A percentile compares a stretch with the other conserved stretches of the same genome.
Evolutionary conservation across 2,329 filamentous ascomycete species (phyloP).

Genomic region (Daldinia eschscholtzii): DNA sequence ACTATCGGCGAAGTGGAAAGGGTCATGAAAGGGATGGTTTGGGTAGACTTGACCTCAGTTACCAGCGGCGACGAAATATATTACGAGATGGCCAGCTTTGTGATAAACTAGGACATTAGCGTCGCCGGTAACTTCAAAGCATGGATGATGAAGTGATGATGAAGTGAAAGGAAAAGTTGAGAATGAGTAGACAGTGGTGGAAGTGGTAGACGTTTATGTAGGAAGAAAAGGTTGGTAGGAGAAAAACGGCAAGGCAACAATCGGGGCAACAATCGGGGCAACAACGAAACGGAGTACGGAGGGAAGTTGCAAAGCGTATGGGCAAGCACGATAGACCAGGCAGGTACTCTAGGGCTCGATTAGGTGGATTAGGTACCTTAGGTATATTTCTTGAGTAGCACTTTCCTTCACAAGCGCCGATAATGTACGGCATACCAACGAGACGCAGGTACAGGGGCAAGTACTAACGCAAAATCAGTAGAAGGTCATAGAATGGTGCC

Average conservation of each 20-base stretch:
- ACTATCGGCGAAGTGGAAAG: not conserved
- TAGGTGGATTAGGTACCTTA: not conserved
- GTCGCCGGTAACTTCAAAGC: not conserved
- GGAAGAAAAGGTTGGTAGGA: not conserved
- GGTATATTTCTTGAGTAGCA: not conserved
- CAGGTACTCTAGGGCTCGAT: not conserved
- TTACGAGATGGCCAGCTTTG: not conserved
- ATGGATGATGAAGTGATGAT: not conserved
- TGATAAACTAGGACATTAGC: not conserved
- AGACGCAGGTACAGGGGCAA: not conserved
- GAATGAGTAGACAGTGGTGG: not conserved
- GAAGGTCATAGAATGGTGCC: not conserved
- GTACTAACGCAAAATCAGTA: not conserved
- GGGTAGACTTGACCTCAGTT: not conserved
- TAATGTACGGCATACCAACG: not conserved
- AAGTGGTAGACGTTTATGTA: not conserved
- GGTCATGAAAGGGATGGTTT: not conserved
- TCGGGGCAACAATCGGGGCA: not conserved
- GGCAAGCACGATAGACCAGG: not conserved
- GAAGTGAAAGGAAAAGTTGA: not conserved
- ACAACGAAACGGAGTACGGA: not conserved
- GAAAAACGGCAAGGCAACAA: not conserved
- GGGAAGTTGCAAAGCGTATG: not conserved
- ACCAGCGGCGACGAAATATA: not conserved
- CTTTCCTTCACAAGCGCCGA: not conserved